Base-by-base conservation (phyloP, 2,329 filamentous ascomycete genomes). In the Ilyonectria sp. region DNA sequence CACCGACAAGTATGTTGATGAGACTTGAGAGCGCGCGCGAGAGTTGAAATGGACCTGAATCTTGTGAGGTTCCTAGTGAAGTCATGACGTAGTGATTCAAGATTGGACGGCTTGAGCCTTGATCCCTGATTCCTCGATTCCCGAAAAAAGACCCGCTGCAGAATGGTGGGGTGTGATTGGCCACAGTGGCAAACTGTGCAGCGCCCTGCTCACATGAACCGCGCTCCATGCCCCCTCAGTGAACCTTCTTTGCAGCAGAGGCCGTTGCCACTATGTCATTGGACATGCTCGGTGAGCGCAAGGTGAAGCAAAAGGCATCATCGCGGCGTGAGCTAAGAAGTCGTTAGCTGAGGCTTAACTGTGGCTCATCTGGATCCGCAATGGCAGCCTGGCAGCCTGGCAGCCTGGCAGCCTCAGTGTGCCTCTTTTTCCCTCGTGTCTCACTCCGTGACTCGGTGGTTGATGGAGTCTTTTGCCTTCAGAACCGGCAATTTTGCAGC, bases 61-160 rank as follows among this genome's bases (percentile, higher is more conserved):
- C 46, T 49, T n/a, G 46, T 50, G 47, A 50, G 13, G 23, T 29
- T 23, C 21, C 23, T 17, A 53, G 31, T 19, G 50, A 53, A 53
- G 50, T 53, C 29, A 53, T 53, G 50, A 53, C 50, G 50, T 53
- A 31, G 50, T 53, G 26, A 26, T 53, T 53, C n/a, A 11, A 35
- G 19, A 23, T 23, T 43, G 40, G 49, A n/a, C 37, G 31, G 31
- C n/a, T 43, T 43, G 7, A n/a, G 40, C 40, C 40, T 19, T 43
- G 31, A 53, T 53, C 50, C 50, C 29, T 53, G 50, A 23, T 53
- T 53, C 33, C 40, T 15, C 10, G n/a, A 9, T 13, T 35, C 29
- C n/a, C 19, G n/a, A 21, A 15, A n/a, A 15, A 31, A 13, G 23
- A 9, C 17, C 47, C 47, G 33, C 26, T 23, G 9, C 3, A 50